Evolutionary conservation across 2,329 filamentous ascomycete genomes (phyloP).

Genomic region (Aureobasidium sp.): DNA sequence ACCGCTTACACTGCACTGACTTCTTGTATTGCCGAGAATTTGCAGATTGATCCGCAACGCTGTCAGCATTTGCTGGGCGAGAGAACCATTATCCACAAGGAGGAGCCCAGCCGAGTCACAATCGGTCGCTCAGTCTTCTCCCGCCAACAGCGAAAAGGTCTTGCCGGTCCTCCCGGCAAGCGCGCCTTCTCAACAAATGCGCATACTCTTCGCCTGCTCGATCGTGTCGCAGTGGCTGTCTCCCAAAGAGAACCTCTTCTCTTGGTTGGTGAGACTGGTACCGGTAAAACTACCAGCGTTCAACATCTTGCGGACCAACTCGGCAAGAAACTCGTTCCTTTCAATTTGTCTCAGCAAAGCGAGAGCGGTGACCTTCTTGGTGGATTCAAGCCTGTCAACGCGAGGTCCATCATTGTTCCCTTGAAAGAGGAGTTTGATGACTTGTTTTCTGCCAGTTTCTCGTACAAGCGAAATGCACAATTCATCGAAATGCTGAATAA

Average conservation of each 20-base stretch:
- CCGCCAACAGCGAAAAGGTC: constrained; percentile 11
- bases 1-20: constrained; percentile 55
- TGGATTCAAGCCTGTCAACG: constrained; percentile 92
- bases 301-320: constrained; percentile 83
- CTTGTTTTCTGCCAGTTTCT: constrained; percentile 82
- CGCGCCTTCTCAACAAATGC: constrained; percentile 74
- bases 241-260: constrained; percentile 81
- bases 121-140: constrained; percentile 28
- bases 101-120: constrained; percentile 24
- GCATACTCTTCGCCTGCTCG: constrained; percentile 75
- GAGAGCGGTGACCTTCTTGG: constrained; percentile 93
- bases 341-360: constrained; percentile 96
- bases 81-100: constrained; percentile 64
- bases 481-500: constrained; percentile 78
- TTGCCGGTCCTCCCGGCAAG: constrained; percentile 14
- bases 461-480: constrained; percentile 75
- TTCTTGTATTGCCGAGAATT: constrained; percentile 70
- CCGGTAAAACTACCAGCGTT: constrained; percentile 93
- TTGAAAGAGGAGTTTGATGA: constrained; percentile 91
- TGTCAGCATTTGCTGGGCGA: constrained; percentile 69
- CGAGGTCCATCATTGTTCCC: constrained; percentile 78
- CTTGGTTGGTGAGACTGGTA: constrained; percentile 97
- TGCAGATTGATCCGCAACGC: constrained; percentile 77
- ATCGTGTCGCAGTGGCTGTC: constrained; percentile 79
- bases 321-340: constrained; percentile 79